Conservation (phyloP, 139 green algal species). For the Coccomyxa sp. region DNA sequence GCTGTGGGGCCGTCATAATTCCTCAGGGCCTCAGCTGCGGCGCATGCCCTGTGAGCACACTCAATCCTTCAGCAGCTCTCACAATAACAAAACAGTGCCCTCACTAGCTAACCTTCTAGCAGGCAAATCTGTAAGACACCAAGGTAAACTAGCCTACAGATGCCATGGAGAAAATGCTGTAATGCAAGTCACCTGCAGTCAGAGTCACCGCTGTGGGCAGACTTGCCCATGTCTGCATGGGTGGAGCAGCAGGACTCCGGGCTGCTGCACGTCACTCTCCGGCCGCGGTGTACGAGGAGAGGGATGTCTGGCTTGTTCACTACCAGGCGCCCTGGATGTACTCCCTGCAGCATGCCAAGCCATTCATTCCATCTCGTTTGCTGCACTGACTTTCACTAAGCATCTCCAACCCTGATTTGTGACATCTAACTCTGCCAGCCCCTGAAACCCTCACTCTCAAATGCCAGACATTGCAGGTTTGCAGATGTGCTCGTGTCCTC, state of each 20-base stretch:
- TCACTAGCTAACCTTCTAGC: no score
- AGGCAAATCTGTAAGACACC: no score
- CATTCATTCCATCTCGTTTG: neutral
- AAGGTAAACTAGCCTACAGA: no score
- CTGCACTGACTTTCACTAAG: neutral
- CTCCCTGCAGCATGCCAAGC: neutral
- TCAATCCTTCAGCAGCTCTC: neutral
- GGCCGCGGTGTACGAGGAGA: neutral
- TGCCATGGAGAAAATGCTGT: no score
- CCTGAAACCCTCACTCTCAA: no score
- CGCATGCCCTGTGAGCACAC: conserved; percentile 8
- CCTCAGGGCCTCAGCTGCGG: conserved; percentile 33
- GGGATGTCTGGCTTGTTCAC: conserved; percentile 76
- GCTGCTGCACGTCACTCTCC: conserved; percentile 14
- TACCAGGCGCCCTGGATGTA: conserved; percentile 68
- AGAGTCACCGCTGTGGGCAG: neutral
- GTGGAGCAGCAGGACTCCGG: neutral
- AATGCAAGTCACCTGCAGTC: conserved; percentile 1
- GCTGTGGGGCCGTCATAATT: conserved; percentile 58
- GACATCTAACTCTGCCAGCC: no score
- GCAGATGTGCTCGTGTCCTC: no score
- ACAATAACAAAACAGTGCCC: no score
- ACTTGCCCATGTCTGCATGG: neutral
- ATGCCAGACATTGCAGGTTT: no score
- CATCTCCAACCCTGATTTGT: no score